Evolutionary conservation across 352 stramenopile genomes (phyloP).

Genomic region (Phytophthora kernoviae): DNA sequence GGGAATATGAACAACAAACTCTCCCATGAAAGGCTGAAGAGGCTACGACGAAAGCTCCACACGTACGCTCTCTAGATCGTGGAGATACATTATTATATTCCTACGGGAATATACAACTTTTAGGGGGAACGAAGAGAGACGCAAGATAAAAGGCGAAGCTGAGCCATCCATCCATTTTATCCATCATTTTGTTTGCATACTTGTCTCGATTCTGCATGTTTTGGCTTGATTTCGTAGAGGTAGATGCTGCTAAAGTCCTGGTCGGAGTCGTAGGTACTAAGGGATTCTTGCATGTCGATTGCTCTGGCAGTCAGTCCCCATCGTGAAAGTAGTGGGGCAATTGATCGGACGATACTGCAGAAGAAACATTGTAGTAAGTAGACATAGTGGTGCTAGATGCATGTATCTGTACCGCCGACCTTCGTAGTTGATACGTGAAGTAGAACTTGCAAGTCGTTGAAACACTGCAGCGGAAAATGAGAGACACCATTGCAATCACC

Average conservation of each 20-base stretch:
- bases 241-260: conserved; percentile 55
- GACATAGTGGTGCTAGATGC: not conserved
- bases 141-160: conserved; percentile 75
- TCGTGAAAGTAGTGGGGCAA: conserved; percentile 55
- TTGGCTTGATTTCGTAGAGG: conserved; percentile 53
- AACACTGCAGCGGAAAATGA: conserved; percentile 59
- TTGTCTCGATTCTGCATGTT: not conserved
- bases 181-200: conserved; percentile 3
- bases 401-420: too few species aligned
- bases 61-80: conserved; percentile 43
- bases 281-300: conserved; percentile 41
- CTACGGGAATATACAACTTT: conserved; percentile 5
- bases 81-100: conserved; percentile 32
- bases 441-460: conserved; percentile 42
- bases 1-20: conserved; percentile 15
- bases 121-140: conserved; percentile 39
- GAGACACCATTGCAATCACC: conserved; percentile 63
- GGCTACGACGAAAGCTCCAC: conserved; percentile 34
- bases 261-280: conserved; percentile 1
- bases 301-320: conserved; percentile 47
- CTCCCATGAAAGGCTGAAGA: conserved; percentile 51
- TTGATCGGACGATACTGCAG: conserved; percentile 54
- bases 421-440: conserved; percentile 73
- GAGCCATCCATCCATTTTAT: conserved; percentile 47
- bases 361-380: not conserved